Evolutionary conservation across 805 yeast species (phyloP).

Genomic region (Barnettozyma sucrosica): DNA sequence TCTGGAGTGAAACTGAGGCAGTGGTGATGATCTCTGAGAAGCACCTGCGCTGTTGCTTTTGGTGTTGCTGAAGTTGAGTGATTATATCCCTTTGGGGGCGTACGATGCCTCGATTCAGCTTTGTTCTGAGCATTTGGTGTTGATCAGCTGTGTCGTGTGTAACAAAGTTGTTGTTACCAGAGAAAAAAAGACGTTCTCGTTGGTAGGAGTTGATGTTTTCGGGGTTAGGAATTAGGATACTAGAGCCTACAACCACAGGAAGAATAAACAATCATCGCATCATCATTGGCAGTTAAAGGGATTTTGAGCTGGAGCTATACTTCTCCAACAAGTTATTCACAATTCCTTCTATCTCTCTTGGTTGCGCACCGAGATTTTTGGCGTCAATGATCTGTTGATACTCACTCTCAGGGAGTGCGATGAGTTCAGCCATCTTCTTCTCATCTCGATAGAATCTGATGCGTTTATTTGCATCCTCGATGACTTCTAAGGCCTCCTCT

Average conservation of each 20-base stretch:
- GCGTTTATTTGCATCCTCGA: not conserved
- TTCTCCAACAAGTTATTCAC: not conserved
- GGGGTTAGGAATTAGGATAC: not conserved
- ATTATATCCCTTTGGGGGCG: not conserved
- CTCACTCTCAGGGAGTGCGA: not conserved
- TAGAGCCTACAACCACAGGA: too few species aligned
- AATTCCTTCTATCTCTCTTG: conserved; percentile 1
- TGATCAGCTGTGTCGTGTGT: too few species aligned
- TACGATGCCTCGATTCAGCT: not conserved
- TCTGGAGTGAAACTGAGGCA: conserved; percentile 33
- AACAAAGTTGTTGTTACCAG: not conserved
- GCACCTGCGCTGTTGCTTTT: conserved; percentile 1
- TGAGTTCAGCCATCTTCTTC: not conserved
- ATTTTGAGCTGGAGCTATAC: too few species aligned
- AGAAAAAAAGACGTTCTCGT: not conserved
- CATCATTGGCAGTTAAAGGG: too few species aligned
- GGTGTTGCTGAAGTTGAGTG: not conserved
- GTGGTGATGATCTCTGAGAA: conserved; percentile 14
- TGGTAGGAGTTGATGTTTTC: not conserved
- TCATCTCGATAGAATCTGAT: conserved; percentile 2
- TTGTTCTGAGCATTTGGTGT: not conserved
- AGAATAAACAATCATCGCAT: not conserved
- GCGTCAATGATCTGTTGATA: not conserved
- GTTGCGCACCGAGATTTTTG: not conserved
- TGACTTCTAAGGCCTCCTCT: not conserved